Percentiles rank a stretch among this genome's conserved stretches.
phyloP scores from a whole-genome alignment of 257 asterid genomes.

The Solanum lignicaule region DNA sequence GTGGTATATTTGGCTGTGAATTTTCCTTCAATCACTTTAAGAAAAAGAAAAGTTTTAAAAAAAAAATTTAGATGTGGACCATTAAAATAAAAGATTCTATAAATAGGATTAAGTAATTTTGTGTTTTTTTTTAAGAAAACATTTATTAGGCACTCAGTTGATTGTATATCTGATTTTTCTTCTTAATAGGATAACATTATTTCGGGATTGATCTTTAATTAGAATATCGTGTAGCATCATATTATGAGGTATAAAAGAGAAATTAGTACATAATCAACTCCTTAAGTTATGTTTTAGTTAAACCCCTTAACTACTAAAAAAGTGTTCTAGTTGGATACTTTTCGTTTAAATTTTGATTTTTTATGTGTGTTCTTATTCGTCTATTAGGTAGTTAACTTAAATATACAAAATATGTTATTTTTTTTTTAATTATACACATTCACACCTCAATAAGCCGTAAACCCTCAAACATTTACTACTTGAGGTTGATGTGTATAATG shows the following conservation, averaged over 20 bases:
- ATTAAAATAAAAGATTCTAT: neutral
- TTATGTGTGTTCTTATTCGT: neutral
- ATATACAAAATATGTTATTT: neutral
- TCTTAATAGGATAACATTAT: neutral
- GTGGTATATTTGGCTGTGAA: constrained; percentile 5
- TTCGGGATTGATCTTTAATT: neutral
- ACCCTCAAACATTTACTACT: neutral
- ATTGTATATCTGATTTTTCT: neutral
- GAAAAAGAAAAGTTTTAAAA: neutral
- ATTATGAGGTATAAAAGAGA: neutral
- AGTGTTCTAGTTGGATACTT: neutral
- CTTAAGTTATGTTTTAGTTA: neutral
- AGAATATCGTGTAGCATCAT: neutral
- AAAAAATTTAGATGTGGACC: neutral
- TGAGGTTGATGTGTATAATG: neutral
- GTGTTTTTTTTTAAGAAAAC: neutral
- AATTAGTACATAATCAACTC: neutral
- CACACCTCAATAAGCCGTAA: neutral
- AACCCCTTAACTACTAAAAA: neutral
- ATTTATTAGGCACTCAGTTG: neutral
- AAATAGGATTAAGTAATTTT: neutral
- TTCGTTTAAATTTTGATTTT: neutral
- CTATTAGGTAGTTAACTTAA: neutral
- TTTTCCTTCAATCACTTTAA: constrained; percentile 3
- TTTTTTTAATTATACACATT: neutral